These are phyloP conservation scores for Cladophialophora exuberans DNA, from an alignment of 2,329 filamentous ascomycete species.

Conservation along the genomic window DNA sequence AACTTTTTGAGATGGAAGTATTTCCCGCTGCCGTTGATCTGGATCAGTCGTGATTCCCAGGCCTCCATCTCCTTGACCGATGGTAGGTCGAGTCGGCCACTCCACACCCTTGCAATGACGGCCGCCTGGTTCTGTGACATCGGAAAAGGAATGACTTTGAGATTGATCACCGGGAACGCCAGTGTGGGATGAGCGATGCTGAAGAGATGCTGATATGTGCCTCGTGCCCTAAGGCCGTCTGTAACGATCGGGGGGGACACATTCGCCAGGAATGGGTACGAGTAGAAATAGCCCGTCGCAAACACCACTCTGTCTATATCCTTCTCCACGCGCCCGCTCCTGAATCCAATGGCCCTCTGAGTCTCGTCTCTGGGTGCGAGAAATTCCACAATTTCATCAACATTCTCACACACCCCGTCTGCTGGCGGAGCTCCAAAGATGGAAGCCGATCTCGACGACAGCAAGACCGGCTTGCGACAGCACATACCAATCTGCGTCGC, in stretches of 20 bases:
- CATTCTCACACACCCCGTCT: constrained; percentile 59
- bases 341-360: constrained; percentile 66
- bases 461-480: constrained; percentile 63
- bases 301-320: constrained; percentile 79
- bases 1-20: constrained; percentile 60
- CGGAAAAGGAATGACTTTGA: constrained; percentile 87
- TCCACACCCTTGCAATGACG: constrained; percentile 75
- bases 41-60: constrained; percentile 45
- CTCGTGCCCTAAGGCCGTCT: constrained; percentile 69
- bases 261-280: constrained; percentile 69
- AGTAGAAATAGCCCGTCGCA: constrained; percentile 88
- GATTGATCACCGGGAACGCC: constrained; percentile 73
- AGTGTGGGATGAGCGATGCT: constrained; percentile 76
- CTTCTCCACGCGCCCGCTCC: constrained; percentile 65
- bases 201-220: constrained; percentile 80
- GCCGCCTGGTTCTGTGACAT: constrained; percentile 78
- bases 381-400: constrained; percentile 58
- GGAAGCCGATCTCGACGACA: constrained; percentile 62
- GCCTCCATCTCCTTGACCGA: constrained; percentile 61
- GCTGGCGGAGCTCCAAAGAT: constrained; percentile 31
- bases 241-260: constrained; percentile 55
- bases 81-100: constrained; percentile 70
- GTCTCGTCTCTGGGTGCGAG: constrained; percentile 52
- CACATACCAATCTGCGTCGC: constrained; percentile 71
- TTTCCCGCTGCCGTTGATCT: constrained; percentile 35